A percentile compares a stretch with the other conserved stretches of the same genome.
Evolutionary conservation across 306 rosid genomes (phyloP).

Genomic region (Ceratonia siliqua): DNA sequence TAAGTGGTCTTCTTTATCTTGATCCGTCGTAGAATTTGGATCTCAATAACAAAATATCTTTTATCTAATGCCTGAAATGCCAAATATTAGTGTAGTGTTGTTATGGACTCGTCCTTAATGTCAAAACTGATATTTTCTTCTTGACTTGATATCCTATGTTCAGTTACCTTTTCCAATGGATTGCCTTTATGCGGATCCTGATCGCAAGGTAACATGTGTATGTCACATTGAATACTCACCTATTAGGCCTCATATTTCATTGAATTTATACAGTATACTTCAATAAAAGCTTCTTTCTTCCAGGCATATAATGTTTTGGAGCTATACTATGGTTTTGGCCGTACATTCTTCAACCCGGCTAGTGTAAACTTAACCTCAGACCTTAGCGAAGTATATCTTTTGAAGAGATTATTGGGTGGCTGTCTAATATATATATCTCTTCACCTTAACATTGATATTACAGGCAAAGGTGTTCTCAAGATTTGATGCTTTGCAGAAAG

Average conservation of each 20-base stretch:
- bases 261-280: constrained; percentile 26
- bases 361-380: constrained; percentile 60
- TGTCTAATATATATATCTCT: constrained; percentile 18
- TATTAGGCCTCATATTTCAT: not conserved
- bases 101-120: constrained; percentile 17
- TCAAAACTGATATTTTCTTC: constrained; percentile 27
- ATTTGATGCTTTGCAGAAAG: constrained; percentile 60
- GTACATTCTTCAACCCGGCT: constrained; percentile 93
- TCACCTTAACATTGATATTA: constrained; percentile 8
- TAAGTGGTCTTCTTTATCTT: not conserved
- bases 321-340: constrained; percentile 73
- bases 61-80: not conserved
- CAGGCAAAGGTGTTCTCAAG: constrained; percentile 81
- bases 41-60: not conserved
- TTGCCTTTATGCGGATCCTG: constrained; percentile 89
- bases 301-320: constrained; percentile 77
- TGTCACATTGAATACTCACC: constrained; percentile 8
- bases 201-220: constrained; percentile 61
- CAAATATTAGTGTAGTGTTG: not conserved
- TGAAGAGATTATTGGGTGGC: not conserved
- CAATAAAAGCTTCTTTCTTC: constrained; percentile 18
- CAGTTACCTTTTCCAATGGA: constrained; percentile 95
- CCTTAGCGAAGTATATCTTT: constrained; percentile 1
- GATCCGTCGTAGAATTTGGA: not conserved
- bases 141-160: constrained; percentile 31